phyloP scores from a whole-genome alignment of 2,329 filamentous ascomycete species.

The Pseudogymnoascus sp. region DNA sequence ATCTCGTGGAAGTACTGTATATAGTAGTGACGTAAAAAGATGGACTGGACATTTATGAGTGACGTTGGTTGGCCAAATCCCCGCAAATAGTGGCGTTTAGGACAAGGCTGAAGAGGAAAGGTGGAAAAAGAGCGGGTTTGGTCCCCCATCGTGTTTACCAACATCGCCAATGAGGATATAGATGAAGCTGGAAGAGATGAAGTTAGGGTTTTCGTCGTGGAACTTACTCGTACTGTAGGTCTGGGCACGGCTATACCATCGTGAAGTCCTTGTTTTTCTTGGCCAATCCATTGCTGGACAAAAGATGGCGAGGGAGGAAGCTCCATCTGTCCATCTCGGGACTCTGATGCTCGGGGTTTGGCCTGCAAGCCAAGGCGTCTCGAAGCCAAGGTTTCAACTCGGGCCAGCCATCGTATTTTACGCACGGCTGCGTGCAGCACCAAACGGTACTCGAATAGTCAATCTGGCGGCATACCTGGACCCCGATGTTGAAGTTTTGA shows the following conservation, averaged over 20 bases:
- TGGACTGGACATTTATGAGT: neutral
- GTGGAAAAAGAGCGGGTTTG: slow-evolving; percentile 1
- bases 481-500: neutral
- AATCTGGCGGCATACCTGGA: neutral
- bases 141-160: neutral
- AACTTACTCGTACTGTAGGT: slow-evolving; percentile 1
- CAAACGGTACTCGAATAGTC: neutral
- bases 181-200: slow-evolving; percentile 1
- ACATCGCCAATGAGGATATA: neutral
- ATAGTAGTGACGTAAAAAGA: slow-evolving; percentile 8
- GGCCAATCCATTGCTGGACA: neutral
- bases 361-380: neutral
- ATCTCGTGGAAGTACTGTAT: neutral
- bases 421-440: neutral
- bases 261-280: neutral
- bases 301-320: neutral
- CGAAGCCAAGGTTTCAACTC: slow-evolving; percentile 1
- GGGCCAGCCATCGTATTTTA: neutral
- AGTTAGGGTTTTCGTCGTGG: neutral
- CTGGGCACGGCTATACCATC: neutral
- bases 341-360: neutral
- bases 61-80: slow-evolving; percentile 6
- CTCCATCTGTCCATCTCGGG: neutral
- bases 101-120: slow-evolving; percentile 3
- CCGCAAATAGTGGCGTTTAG: slow-evolving; percentile 4